phyloP scores from a whole-genome alignment of 1,284 basidiomycete genomes.

The Heliocybe sulcata region DNA sequence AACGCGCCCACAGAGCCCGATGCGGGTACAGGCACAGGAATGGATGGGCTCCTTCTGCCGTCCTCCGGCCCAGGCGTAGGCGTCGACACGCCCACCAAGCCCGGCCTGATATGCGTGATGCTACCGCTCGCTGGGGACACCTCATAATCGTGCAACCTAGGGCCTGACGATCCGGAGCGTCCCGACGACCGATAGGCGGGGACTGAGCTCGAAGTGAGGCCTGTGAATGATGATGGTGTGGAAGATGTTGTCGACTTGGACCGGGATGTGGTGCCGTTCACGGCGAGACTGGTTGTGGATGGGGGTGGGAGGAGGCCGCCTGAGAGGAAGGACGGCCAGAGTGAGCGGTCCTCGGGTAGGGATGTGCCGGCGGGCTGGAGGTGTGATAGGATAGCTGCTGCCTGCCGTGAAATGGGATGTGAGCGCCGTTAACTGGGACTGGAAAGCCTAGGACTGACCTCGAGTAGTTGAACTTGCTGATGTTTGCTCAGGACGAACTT shows the following conservation, averaged over 20 bases:
- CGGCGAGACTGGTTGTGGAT: slow-evolving; percentile 20
- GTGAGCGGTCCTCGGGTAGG: slow-evolving; percentile 86
- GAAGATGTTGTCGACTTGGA: neutral
- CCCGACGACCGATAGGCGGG: slow-evolving; percentile 22
- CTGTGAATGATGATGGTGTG: slow-evolving; percentile 1
- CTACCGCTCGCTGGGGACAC: slow-evolving; percentile 15
- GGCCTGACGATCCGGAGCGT: slow-evolving; percentile 36
- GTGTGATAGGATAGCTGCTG: slow-evolving; percentile 91
- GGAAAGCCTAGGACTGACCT: slow-evolving; percentile 40
- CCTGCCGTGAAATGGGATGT: too few relatives aligned
- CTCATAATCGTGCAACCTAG: slow-evolving; percentile 59
- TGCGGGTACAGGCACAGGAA: slow-evolving; percentile 5
- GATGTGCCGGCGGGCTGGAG: slow-evolving; percentile 69
- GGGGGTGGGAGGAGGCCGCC: slow-evolving; percentile 60
- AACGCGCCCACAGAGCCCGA: neutral
- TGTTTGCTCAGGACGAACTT: slow-evolving; percentile 95
- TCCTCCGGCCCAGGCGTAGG: slow-evolving; percentile 3
- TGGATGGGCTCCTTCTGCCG: neutral
- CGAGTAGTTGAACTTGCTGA: slow-evolving; percentile 95
- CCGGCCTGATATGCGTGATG: slow-evolving; percentile 50
- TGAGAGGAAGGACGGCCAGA: slow-evolving; percentile 77
- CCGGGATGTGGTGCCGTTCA: slow-evolving; percentile 8
- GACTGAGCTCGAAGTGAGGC: slow-evolving; percentile 26
- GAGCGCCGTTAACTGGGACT: slow-evolving; percentile 5
- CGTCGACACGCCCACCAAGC: slow-evolving; percentile 44